A percentile compares a stretch with the other conserved stretches of the same genome.
These are phyloP conservation scores for Fusarium guadeloupense DNA, from an alignment of 2,329 filamentous ascomycete species.

Conservation along the genomic window DNA sequence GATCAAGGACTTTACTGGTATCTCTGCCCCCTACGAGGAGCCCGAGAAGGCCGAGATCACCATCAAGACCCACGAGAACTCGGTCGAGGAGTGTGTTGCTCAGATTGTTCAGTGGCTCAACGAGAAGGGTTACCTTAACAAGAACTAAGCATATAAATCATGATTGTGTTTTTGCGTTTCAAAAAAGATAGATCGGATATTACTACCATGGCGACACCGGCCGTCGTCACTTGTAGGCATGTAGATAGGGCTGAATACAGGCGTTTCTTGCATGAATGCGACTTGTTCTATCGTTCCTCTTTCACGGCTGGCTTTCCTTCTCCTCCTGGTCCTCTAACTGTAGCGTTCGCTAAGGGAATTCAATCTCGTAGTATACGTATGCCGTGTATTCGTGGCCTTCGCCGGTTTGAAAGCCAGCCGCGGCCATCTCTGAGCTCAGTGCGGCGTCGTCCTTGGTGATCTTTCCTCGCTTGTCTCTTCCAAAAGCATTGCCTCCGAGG, in stretches of 20 bases:
- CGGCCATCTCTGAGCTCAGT: constrained; percentile 83
- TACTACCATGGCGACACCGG: constrained; percentile 39
- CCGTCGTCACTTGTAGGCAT: constrained; percentile 37
- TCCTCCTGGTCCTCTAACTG: neutral
- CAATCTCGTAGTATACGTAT: constrained; percentile 97
- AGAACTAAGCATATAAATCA: constrained; percentile 37
- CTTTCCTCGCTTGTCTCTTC: constrained; percentile 90
- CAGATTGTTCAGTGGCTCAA: constrained; percentile 85
- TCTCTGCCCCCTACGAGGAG: constrained; percentile 93
- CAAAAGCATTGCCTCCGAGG: constrained; percentile 92
- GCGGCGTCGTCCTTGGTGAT: constrained; percentile 89
- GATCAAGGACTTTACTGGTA: constrained; percentile 97
- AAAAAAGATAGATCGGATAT: constrained; percentile 41
- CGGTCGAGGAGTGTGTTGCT: constrained; percentile 87
- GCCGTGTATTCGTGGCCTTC: constrained; percentile 89
- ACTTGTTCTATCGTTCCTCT: constrained; percentile 26
- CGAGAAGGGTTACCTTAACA: constrained; percentile 64
- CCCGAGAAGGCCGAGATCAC: constrained; percentile 87
- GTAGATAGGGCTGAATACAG: constrained; percentile 44
- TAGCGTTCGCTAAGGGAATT: constrained; percentile 63
- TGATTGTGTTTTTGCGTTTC: constrained; percentile 20
- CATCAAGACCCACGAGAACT: constrained; percentile 82
- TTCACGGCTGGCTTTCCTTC: neutral
- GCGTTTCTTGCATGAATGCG: constrained; percentile 40
- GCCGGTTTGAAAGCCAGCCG: constrained; percentile 71